Evolutionary conservation across 306 rosid genomes (phyloP), one percentile per base, ranked within the genome.

Genomic region (Trifolium dubium): DNA sequence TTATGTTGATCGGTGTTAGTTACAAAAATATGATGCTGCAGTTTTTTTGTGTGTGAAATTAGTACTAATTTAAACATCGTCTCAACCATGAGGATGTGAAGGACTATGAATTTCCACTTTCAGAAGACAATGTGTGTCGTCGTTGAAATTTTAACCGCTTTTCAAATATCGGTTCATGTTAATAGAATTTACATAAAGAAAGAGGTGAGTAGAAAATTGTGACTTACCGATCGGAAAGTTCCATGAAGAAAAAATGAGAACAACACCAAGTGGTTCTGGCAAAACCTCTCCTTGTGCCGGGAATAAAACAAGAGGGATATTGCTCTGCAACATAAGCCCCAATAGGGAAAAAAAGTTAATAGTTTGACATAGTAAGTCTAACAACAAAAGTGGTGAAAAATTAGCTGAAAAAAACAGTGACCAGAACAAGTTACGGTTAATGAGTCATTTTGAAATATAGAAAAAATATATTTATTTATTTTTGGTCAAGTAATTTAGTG

Each of bases 221-320:
- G 55, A 83, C 98, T 91, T 89, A 93, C 98, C 47, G 30, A 93
- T 70, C 43, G 97, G 98, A 85, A 89, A 88, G 83, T 93, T 93
- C 98, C 98, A 93, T 32, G 96, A 79, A 4, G 94, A 68, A 80
- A 93, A 80, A 71, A 93, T 83, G 75, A 93, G 96, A 81, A 93
- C 92, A 6, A 89, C 85, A 8, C 98, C 98, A 51, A 89, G 87
- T 10, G 98, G 97, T 55, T 93, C 97, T 1, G 98, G 67, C 63
- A 89, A 28, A 60, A 89, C 80, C 72, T 89, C 86, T 77, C 84
- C 98, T 46, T 59, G 87, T 28, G 90, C 87, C 2, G 97, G 98
- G 79, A 85, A 89, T 80, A 93, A 83, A 50, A 85, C 72, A 29
- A 88, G 8, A 2, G 96, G 98, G 9, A 93, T 2, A 51, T 23